Percentiles rank a stretch among this genome's conserved stretches.
These are phyloP conservation scores for Ganoderma multipileum DNA, from an alignment of 1,284 basidiomycete genomes.

Conservation along the genomic window DNA sequence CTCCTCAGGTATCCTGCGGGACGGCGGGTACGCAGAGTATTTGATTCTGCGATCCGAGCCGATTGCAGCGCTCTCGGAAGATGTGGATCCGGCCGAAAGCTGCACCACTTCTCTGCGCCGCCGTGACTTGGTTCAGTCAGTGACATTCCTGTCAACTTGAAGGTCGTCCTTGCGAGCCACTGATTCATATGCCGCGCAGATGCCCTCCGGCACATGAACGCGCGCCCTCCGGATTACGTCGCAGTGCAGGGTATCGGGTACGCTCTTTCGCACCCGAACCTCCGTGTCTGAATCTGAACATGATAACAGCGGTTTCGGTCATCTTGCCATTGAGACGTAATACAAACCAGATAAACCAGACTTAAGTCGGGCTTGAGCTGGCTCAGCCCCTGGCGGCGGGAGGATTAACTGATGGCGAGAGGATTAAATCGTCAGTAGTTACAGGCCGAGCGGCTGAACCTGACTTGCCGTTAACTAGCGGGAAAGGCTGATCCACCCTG, in stretches of 20 bases:
- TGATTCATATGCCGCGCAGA: conserved; percentile 18
- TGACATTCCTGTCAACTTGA: neutral
- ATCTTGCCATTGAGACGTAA: conserved; percentile 42
- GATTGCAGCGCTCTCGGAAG: conserved; percentile 78
- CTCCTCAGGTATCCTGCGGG: conserved; percentile 24
- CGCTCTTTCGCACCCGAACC: neutral
- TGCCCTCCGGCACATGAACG: conserved; percentile 34
- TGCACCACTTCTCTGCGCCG: conserved; percentile 86
- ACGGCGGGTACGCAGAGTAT: conserved; percentile 32
- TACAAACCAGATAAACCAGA: too few relatives aligned
- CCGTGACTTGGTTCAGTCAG: conserved; percentile 36
- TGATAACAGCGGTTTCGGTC: conserved; percentile 38
- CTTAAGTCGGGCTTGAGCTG: too few relatives aligned
- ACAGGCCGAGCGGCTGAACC: too few relatives aligned
- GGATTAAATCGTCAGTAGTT: too few relatives aligned
- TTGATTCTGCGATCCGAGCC: conserved; percentile 33
- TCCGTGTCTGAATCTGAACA: too few relatives aligned
- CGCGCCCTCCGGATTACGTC: conserved; percentile 36
- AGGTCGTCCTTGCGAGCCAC: neutral
- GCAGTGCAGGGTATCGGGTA: conserved; percentile 43
- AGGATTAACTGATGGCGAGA: too few relatives aligned
- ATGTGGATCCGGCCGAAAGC: conserved; percentile 71
- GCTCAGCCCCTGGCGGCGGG: too few relatives aligned
- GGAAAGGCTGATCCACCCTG: too few relatives aligned
- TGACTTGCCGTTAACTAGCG: too few relatives aligned